These are phyloP conservation scores for Ambrosiella beaveri DNA, from an alignment of 2,329 filamentous ascomycete genomes.

Conservation along the genomic window DNA sequence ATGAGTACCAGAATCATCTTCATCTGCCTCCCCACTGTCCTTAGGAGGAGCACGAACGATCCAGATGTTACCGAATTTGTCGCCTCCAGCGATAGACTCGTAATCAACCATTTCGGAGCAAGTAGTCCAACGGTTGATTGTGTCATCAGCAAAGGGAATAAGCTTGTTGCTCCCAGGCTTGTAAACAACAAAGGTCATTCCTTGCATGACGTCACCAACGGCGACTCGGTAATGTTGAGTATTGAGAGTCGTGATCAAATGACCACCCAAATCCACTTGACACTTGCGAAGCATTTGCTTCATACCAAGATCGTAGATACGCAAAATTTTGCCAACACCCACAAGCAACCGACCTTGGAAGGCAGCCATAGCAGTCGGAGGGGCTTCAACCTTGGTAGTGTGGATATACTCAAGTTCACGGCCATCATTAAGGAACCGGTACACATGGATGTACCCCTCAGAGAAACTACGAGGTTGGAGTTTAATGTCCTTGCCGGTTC, in stretches of 20 bases:
- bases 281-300: constrained; percentile 83
- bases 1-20: constrained; percentile 74
- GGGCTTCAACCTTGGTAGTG: constrained; percentile 82
- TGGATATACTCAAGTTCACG: constrained; percentile 83
- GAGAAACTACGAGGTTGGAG: constrained; percentile 59
- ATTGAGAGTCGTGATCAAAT: constrained; percentile 74
- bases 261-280: constrained; percentile 60
- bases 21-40: constrained; percentile 75
- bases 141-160: constrained; percentile 87
- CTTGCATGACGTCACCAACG: constrained; percentile 83
- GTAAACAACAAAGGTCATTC: constrained; percentile 82
- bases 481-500: constrained; percentile 79
- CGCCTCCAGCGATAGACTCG: constrained; percentile 81
- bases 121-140: constrained; percentile 76
- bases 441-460: constrained; percentile 79
- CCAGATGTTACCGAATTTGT: constrained; percentile 97
- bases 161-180: constrained; percentile 82
- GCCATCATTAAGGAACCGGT: constrained; percentile 77
- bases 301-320: constrained; percentile 86
- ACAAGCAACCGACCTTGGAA: constrained; percentile 83
- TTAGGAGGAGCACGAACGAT: constrained; percentile 75
- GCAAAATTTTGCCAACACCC: constrained; percentile 67
- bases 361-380: constrained; percentile 71
- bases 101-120: constrained; percentile 92
- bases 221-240: constrained; percentile 84